A percentile compares a stretch with the other conserved stretches of the same genome.
Conservation (phyloP, 2,329 filamentous ascomycete species). For the Didymella lethalis region DNA sequence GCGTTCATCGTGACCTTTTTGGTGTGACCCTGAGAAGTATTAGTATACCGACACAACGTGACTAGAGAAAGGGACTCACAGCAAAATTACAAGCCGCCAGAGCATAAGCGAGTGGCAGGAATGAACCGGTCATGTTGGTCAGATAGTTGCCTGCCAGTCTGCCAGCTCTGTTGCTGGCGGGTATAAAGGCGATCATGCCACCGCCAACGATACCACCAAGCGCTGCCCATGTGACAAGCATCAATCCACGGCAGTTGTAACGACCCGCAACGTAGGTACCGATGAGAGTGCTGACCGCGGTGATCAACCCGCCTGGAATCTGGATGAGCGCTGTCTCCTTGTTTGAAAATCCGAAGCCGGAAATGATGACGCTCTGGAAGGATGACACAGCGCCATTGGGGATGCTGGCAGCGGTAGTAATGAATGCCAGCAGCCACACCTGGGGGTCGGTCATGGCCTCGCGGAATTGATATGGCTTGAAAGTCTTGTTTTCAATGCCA, state of each 20-base stretch:
- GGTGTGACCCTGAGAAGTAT: slow-evolving; percentile 32
- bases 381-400: slow-evolving; percentile 52
- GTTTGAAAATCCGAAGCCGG: slow-evolving; percentile 41
- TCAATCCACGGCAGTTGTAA: slow-evolving; percentile 34
- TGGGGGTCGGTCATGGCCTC: slow-evolving; percentile 57
- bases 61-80: slow-evolving; percentile 6
- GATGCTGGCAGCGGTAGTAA: slow-evolving; percentile 40
- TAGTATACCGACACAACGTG: not conserved
- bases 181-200: slow-evolving; percentile 34
- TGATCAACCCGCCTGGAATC: slow-evolving; percentile 36
- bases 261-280: slow-evolving; percentile 36
- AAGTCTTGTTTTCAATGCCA: slow-evolving; percentile 59
- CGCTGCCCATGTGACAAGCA: slow-evolving; percentile 28
- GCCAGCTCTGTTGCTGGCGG: slow-evolving; percentile 22
- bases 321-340: slow-evolving; percentile 44
- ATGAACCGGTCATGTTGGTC: slow-evolving; percentile 54
- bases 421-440: slow-evolving; percentile 47
- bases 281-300: slow-evolving; percentile 32
- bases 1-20: slow-evolving; percentile 66
- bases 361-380: slow-evolving; percentile 32
- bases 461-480: slow-evolving; percentile 55
- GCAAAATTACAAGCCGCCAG: slow-evolving; percentile 59
- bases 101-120: slow-evolving; percentile 42
- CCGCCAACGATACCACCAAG: slow-evolving; percentile 33
- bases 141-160: slow-evolving; percentile 53